These are phyloP conservation scores for Yamadazyma friedrichii DNA, from an alignment of 1,139 yeast species.

Conservation along the genomic window DNA sequence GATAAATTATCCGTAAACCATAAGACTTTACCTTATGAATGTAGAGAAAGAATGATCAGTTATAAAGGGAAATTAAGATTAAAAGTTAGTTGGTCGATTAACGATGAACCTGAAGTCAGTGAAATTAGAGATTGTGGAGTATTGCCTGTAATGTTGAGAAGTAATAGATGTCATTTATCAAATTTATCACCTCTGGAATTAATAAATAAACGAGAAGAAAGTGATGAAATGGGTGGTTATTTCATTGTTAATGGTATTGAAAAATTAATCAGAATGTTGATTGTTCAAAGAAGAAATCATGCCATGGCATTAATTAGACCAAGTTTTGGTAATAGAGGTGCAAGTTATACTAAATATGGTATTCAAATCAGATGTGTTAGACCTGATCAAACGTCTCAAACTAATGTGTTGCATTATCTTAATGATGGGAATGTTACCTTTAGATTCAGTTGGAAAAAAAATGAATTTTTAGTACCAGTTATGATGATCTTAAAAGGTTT, in stretches of 20 bases:
- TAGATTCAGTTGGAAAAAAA: constrained; percentile 95
- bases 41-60: constrained; percentile 84
- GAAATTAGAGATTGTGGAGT: constrained; percentile 92
- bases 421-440: constrained; percentile 96
- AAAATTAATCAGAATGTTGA: constrained; percentile 92
- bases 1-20: constrained; percentile 83
- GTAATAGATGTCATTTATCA: constrained; percentile 89
- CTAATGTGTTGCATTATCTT: constrained; percentile 92
- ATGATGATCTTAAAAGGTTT: constrained; percentile 90
- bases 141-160: constrained; percentile 85
- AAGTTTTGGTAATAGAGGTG: constrained; percentile 91
- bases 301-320: constrained; percentile 98
- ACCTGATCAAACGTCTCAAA: constrained; percentile 96
- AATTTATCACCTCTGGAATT: constrained; percentile 79
- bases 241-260: constrained; percentile 96
- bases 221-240: constrained; percentile 96
- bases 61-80: constrained; percentile 74
- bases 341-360: constrained; percentile 85
- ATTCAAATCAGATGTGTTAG: constrained; percentile 91
- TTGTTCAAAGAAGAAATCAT: constrained; percentile 96
- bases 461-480: constrained; percentile 91
- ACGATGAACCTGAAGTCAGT: constrained; percentile 76
- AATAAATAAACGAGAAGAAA: constrained; percentile 79
- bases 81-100: constrained; percentile 80
- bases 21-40: constrained; percentile 80